Evolutionary conservation across 73 alveolate genomes (phyloP).

Genomic region (Symbiodinium natans): DNA sequence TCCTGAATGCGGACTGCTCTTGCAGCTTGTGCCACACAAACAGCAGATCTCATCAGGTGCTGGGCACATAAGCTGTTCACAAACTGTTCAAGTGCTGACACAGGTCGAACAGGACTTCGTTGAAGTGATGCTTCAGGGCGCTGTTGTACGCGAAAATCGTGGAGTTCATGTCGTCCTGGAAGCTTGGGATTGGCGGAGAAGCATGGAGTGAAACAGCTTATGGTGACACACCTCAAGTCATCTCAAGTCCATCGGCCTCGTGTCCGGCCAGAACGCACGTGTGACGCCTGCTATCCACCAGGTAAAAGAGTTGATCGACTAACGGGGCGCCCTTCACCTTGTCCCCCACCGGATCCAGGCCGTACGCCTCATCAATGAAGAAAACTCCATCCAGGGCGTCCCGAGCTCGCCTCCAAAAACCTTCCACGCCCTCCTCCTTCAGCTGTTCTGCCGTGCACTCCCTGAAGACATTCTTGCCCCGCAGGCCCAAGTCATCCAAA

Average conservation of each 20-base stretch:
- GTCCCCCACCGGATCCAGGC: constrained; percentile 64
- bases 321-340: constrained; percentile 40
- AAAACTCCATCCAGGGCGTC: constrained; percentile 42
- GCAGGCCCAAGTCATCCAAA: constrained; percentile 16
- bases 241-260: background rate
- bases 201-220: background rate
- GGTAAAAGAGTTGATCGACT: constrained; percentile 31
- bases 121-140: constrained; percentile 21
- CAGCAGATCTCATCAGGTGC: background rate
- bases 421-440: constrained; percentile 71
- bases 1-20: background rate
- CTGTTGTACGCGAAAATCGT: constrained; percentile 34
- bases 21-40: background rate
- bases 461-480: constrained; percentile 36
- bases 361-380: constrained; percentile 64
- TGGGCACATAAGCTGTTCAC: background rate
- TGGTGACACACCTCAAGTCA: background rate
- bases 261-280: constrained; percentile 52
- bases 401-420: constrained; percentile 1
- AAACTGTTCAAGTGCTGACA: background rate
- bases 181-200: background rate
- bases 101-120: background rate
- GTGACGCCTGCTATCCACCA: constrained; percentile 19
- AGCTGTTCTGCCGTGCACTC: constrained; percentile 32
- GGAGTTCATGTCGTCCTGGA: constrained; percentile 83